Evolutionary conservation across 2,329 filamentous ascomycete species (phyloP).

Genomic region (Phyllosticta capitalensis): DNA sequence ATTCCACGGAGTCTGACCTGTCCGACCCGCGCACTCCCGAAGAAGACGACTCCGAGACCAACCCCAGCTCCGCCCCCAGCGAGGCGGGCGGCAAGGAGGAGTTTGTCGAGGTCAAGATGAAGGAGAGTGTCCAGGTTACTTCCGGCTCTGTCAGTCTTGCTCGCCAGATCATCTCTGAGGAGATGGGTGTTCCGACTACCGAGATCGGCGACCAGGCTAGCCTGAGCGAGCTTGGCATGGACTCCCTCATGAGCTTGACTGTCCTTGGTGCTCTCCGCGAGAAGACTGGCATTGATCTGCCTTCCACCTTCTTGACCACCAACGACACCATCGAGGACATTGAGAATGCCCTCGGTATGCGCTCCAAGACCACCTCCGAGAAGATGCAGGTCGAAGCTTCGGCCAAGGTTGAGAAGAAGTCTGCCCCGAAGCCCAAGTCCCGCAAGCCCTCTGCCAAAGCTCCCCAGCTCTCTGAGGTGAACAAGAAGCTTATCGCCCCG

Average conservation of each 20-base stretch:
- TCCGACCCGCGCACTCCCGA: slow-evolving; percentile 36
- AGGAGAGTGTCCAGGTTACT: slow-evolving; percentile 23
- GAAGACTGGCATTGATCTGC: slow-evolving; percentile 40
- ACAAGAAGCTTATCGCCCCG: slow-evolving; percentile 32
- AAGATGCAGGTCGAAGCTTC: slow-evolving; percentile 23
- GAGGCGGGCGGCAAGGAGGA: slow-evolving; percentile 32
- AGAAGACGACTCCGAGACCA: slow-evolving; percentile 34
- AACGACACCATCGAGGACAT: slow-evolving; percentile 57
- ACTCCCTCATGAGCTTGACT: slow-evolving; percentile 44
- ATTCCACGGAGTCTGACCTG: slow-evolving; percentile 32
- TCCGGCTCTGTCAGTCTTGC: slow-evolving; percentile 36
- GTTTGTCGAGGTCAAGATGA: slow-evolving; percentile 20
- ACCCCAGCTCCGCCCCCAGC: slow-evolving; percentile 40
- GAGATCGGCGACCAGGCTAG: slow-evolving; percentile 49
- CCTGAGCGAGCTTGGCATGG: slow-evolving; percentile 49
- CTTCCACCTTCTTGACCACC: slow-evolving; percentile 47
- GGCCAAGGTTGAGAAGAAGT: slow-evolving; percentile 23
- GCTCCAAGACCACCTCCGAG: slow-evolving; percentile 25
- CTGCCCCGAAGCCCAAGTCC: slow-evolving; percentile 15
- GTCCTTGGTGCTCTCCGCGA: slow-evolving; percentile 43
- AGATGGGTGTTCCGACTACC: slow-evolving; percentile 57
- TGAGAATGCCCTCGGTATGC: slow-evolving; percentile 53
- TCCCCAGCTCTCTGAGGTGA: slow-evolving; percentile 39
- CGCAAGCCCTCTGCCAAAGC: slow-evolving; percentile 6
- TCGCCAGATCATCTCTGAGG: slow-evolving; percentile 40